Evolutionary conservation across 805 yeast genomes (phyloP), one percentile per base, ranked within the genome.

Genomic region (Maudiozyma serrabonitensis): DNA sequence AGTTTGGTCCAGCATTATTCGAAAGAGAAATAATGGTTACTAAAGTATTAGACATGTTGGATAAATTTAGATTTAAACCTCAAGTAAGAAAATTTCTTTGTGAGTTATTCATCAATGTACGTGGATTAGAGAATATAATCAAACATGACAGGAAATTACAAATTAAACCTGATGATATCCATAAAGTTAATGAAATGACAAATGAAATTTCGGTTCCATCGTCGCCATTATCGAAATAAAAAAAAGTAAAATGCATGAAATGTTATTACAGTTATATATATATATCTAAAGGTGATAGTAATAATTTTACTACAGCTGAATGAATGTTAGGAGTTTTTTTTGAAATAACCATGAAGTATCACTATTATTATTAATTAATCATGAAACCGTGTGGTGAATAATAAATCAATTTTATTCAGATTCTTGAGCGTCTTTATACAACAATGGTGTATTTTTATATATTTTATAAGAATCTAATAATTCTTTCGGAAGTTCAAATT

Each of bases 1-100:
- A 66, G 41, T 68, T 73, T 49, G 81, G 82, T 1, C 70, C 71
- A 8, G 62, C 74, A 28, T 81, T 62, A 21, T 62, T 87, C 64
- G 80, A 76, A 43, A 75, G 74, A 48, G 75, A 79, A 12, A 76
- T 71, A 2, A 64, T 85, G 46, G 80, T 85, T 60, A 71, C 61
- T 63, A 74, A 72, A 59, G 80, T 70, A 46, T 70, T 72, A 66
- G 72, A 67, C 48, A 73, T 70, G 57, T 74, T 73, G 74, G 84
- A 72, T 55, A 70, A 64, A 62, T 88, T 67, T 71, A 75, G 74
- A 45, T 85, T 79, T 64, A 77, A 82, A 54, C 79, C 77, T 47
- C 77, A 78, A 4, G 79, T 79, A 18, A 69, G 95, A 37, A 73
- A 79, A 54, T 83, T 81, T 58, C 69, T 88, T 15, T 75, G 82